These are phyloP conservation scores for Austropuccinia psidii DNA, from an alignment of 1,284 basidiomycete species.

Conservation along the genomic window DNA sequence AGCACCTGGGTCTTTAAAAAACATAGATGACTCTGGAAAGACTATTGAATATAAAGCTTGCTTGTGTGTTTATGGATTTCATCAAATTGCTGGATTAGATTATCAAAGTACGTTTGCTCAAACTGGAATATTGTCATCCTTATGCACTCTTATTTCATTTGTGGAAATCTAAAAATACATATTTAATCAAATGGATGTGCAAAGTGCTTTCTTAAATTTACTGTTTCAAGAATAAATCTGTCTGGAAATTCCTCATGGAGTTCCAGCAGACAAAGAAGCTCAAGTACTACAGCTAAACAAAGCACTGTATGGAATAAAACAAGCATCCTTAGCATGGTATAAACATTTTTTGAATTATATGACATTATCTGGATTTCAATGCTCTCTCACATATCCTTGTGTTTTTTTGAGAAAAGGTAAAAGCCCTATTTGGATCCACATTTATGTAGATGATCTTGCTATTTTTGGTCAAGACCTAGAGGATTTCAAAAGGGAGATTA, in stretches of 20 bases:
- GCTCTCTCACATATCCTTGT: too few relatives aligned
- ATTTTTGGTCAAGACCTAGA: too few relatives aligned
- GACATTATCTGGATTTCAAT: too few relatives aligned
- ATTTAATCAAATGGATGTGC: slow-evolving; percentile 15
- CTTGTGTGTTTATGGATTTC: not conserved
- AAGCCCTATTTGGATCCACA: too few relatives aligned
- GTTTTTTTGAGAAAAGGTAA: too few relatives aligned
- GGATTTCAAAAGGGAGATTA: too few relatives aligned
- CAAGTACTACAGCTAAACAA: not conserved
- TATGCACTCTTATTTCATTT: not conserved
- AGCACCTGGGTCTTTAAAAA: slow-evolving; percentile 16
- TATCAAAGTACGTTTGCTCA: not conserved
- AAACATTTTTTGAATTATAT: not conserved
- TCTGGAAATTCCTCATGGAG: not conserved
- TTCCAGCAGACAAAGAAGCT: not conserved
- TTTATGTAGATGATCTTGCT: too few relatives aligned
- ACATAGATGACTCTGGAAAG: not conserved
- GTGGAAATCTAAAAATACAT: not conserved
- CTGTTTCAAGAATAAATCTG: not conserved
- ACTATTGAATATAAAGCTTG: not conserved
- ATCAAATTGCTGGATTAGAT: not conserved
- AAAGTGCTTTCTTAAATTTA: slow-evolving; percentile 1
- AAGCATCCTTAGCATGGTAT: not conserved
- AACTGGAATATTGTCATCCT: not conserved
- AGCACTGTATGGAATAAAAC: not conserved